Conservation (phyloP, 257 asterid species). For the Nicotiana attenuata region DNA sequence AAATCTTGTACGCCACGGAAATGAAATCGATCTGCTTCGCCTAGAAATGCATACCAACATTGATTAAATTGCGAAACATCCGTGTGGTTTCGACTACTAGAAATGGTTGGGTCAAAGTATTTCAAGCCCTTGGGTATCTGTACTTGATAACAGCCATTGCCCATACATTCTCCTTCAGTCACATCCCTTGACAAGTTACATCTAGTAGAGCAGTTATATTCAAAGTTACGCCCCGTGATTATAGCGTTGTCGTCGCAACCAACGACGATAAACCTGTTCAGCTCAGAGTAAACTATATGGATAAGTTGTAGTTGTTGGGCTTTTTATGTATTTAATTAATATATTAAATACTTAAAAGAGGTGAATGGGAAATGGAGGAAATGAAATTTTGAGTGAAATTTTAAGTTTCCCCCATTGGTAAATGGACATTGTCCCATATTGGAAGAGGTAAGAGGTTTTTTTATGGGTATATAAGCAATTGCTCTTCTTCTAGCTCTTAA, state of each 20-base stretch:
- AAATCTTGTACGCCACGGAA: constrained; percentile 8
- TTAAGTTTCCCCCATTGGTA: no score
- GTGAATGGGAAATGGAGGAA: no score
- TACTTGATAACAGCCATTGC: constrained; percentile 15
- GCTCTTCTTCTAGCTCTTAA: no score
- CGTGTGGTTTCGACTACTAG: background rate
- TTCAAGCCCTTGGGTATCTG: constrained; percentile 6
- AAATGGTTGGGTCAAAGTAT: background rate
- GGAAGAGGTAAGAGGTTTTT: no score
- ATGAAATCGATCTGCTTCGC: constrained; percentile 5
- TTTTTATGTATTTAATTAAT: no score
- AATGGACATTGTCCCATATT: no score
- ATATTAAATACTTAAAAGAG: no score
- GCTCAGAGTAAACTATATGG: constrained; percentile 15
- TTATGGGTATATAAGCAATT: no score
- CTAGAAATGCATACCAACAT: constrained; percentile 19
- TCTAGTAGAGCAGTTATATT: background rate
- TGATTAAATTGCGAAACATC: background rate
- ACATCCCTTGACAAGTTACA: background rate
- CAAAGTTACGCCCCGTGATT: background rate
- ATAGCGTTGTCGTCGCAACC: constrained; percentile 17
- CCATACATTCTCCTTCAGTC: constrained; percentile 3
- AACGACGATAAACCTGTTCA: constrained; percentile 10
- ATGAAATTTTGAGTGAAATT: no score
- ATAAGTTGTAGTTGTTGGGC: no score